Base-by-base conservation (phyloP, 139 green algal genomes). In the Raphidocelis subcapitata region DNA sequence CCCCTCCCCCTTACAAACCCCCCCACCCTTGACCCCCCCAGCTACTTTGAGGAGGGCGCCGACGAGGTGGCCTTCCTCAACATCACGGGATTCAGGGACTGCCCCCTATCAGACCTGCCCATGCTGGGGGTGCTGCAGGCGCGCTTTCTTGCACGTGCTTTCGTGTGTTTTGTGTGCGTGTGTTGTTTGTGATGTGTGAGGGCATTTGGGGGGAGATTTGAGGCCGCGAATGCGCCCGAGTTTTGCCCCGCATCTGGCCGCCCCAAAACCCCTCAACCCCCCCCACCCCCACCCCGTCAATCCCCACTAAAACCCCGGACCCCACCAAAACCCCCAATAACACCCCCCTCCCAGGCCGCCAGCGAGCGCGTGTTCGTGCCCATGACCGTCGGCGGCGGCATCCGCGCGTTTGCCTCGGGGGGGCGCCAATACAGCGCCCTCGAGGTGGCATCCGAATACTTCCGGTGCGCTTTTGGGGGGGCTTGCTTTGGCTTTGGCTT, bases 1-100 rank as follows among this genome's bases (percentile, higher is more conserved):
- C n/a, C n/a, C n/a, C n/a, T n/a, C n/a, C n/a, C n/a, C n/a, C n/a
- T n/a, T n/a, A n/a, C n/a, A n/a, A n/a, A n/a, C n/a, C n/a, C n/a
- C n/a, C n/a, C n/a, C n/a, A n/a, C n/a, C n/a, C n/a, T n/a, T 15
- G 46, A 12, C 14, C 46, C 5, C 75, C 73, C 47, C 79, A 89
- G 67, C 5, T 99, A 99, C 83, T 98, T 97, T 82, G 62, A 87
- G 5, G 92, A 98, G 67, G 96, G 96, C 10, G 96, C 96, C 8
- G 96, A 99, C 71, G 96, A 99, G 85, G 82, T 88, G 65, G 78
- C 93, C 16, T 99, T 99, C 83, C 85, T 99, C 24, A 99, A 99
- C 89, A 99, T 99, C 86, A 99, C 96, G 4, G 92, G 89, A 12
- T 87, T 89, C 81, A 65, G 75, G 52, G 95, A 99, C 76, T 97